Base-by-base conservation (phyloP, 352 stramenopile genomes). In the Phytopythium aichiense region DNA sequence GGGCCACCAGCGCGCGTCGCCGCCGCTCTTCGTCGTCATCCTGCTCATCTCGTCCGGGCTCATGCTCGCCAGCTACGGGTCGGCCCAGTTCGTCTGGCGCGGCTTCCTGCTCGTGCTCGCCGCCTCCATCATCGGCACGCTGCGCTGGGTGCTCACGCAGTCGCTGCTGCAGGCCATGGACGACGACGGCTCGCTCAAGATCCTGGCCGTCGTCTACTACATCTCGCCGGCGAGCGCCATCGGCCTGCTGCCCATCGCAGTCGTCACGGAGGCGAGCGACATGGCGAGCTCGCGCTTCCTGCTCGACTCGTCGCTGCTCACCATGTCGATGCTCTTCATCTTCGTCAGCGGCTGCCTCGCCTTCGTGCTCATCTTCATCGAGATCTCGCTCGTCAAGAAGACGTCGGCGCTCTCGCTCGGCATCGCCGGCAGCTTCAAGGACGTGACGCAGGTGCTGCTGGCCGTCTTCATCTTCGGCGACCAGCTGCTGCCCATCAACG, bases 111-210 rank as follows among this genome's bases (percentile, higher is more conserved):
- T 94, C 48, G 81, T 95, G 56, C 64, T 92, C n/a, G 58, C 63
- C 2, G 83, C 87, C 4, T 89, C 81, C 2, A 75, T 92, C 40
- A 79, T 91, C 42, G 81, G 84, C 28, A 92, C 84, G 22, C 67
- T 93, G 22, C 66, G 83, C 42, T 95, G 87, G 87, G 82, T 90
- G 7, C 68, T 95, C 35, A 93, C 87, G n/a, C 87, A 95, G 69
- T 91, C 81, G 46, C 64, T 95, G 38, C 65, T 94, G 55, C 76
- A 83, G 30, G 66, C 73, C 6, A 88, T 92, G 73, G 75, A 86
- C 23, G 69, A 81, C 37, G 68, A 66, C 22, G 71, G 67, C 16
- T 66, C 68, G 1, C 84, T 89, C 61, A 84, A 81, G 31, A 87
- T 91, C 43, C 71, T 95, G 31, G 73, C 84, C 0, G 83, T 92